A percentile compares a stretch with the other conserved stretches of the same genome.
Evolutionary conservation across 441 rosid genomes (phyloP).

Genomic region (Pelargonium fulgidum): DNA sequence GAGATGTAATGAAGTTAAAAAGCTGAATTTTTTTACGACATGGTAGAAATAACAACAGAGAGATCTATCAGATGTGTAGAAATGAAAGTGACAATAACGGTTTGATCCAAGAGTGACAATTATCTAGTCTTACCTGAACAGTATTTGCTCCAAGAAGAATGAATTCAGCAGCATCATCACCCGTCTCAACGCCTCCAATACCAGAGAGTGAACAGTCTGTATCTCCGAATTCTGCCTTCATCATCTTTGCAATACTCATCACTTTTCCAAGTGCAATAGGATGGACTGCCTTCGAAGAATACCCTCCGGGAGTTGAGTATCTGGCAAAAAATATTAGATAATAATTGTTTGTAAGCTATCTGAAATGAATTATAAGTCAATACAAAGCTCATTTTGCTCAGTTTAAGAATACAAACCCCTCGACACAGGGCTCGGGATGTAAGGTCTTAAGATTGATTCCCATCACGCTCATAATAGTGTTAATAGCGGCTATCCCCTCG

Average conservation of each 20-base stretch:
- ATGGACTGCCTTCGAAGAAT: conserved; percentile 86
- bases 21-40: no score
- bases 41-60: not conserved
- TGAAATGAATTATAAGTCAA: conserved; percentile 6
- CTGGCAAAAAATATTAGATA: conserved; percentile 35
- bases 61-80: not conserved
- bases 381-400: conserved; percentile 14
- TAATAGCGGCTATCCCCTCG: conserved; percentile 79
- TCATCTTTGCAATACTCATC: conserved; percentile 86
- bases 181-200: conserved; percentile 93
- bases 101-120: not conserved
- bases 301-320: conserved; percentile 97
- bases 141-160: conserved; percentile 88
- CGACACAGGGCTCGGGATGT: conserved; percentile 93
- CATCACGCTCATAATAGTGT: conserved; percentile 95
- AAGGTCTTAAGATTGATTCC: conserved; percentile 75
- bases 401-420: conserved; percentile 54
- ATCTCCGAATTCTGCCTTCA: conserved; percentile 56
- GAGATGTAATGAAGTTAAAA: no score
- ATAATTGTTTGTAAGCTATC: conserved; percentile 7
- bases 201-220: conserved; percentile 70
- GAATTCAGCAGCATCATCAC: conserved; percentile 85
- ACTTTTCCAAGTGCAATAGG: conserved; percentile 90
- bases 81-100: not conserved
- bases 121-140: conserved; percentile 54